Evolutionary conservation across 2,329 filamentous ascomycete genomes (phyloP).

Genomic region (Beauveria sp.): DNA sequence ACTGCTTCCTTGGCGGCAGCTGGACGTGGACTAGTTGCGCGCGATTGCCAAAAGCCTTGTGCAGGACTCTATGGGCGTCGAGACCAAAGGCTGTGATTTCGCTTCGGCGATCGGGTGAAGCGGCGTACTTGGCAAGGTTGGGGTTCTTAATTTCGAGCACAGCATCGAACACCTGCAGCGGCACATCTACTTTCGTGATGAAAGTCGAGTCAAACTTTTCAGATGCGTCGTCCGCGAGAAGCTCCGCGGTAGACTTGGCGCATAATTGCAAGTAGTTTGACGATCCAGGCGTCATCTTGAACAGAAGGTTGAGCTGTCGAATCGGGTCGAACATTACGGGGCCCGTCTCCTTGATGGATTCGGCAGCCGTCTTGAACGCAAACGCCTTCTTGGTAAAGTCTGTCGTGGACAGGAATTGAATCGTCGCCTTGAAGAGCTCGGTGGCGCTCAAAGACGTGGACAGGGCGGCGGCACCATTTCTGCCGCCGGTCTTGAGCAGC

Average conservation of each 20-base stretch:
- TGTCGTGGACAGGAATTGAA: constrained; percentile 76
- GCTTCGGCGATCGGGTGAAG: constrained; percentile 34
- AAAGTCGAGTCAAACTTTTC: constrained; percentile 85
- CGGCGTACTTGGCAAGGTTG: constrained; percentile 21
- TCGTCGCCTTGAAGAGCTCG: constrained; percentile 85
- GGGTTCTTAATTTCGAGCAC: constrained; percentile 29
- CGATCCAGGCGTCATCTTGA: constrained; percentile 85
- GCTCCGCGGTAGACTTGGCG: constrained; percentile 64
- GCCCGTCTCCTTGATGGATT: constrained; percentile 33
- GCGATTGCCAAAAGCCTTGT: constrained; percentile 67
- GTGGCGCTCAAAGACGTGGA: constrained; percentile 80
- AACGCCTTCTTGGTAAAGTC: constrained; percentile 65
- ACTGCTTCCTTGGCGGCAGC: constrained; percentile 24
- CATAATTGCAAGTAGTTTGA: constrained; percentile 66
- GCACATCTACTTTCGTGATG: constrained; percentile 53
- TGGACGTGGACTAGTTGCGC: constrained; percentile 59
- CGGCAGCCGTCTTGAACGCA: constrained; percentile 31
- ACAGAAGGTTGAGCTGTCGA: constrained; percentile 72
- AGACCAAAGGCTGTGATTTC: constrained; percentile 38
- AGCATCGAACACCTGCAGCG: constrained; percentile 48
- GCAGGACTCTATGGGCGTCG: constrained; percentile 58
- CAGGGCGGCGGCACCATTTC: constrained; percentile 62
- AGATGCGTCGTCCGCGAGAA: constrained; percentile 64
- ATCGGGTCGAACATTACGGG: constrained; percentile 74
- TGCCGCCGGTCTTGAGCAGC: constrained; percentile 68